Percentiles rank a stretch among this genome's conserved stretches.
Conservation (phyloP, 2,329 filamentous ascomycete species). For the Rhynchosporium secalis region DNA sequence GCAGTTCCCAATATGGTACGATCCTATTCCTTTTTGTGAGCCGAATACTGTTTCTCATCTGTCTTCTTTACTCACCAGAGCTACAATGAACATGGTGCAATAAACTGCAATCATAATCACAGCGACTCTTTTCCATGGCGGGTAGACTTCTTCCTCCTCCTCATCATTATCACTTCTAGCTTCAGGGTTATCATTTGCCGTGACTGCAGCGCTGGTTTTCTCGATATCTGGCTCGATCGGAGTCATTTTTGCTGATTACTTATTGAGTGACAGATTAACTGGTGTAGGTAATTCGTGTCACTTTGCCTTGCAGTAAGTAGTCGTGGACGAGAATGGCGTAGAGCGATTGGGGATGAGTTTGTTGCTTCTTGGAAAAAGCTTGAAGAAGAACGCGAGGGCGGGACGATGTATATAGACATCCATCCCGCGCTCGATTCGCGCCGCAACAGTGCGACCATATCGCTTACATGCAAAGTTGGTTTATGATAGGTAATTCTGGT, state of each 20-base stretch:
- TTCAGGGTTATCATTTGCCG: neutral
- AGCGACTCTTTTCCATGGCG: slow-evolving; percentile 29
- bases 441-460: neutral
- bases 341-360: neutral
- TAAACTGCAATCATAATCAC: slow-evolving; percentile 49
- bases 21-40: slow-evolving; percentile 32
- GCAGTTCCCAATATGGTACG: slow-evolving; percentile 43
- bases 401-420: neutral
- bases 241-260: neutral
- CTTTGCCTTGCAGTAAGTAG: neutral
- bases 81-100: slow-evolving; percentile 47
- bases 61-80: slow-evolving; percentile 26
- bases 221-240: neutral
- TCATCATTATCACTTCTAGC: neutral
- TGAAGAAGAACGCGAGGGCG: neutral
- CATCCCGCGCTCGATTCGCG: neutral
- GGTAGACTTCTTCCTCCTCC: slow-evolving; percentile 26
- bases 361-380: neutral
- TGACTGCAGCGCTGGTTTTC: neutral
- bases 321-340: neutral
- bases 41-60: neutral
- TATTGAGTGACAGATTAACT: slow-evolving; percentile 1
- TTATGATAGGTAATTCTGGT: neutral
- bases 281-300: neutral
- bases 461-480: neutral